Base-by-base conservation (phyloP, 352 stramenopile genomes). In the Aphanomyces euteiches region DNA sequence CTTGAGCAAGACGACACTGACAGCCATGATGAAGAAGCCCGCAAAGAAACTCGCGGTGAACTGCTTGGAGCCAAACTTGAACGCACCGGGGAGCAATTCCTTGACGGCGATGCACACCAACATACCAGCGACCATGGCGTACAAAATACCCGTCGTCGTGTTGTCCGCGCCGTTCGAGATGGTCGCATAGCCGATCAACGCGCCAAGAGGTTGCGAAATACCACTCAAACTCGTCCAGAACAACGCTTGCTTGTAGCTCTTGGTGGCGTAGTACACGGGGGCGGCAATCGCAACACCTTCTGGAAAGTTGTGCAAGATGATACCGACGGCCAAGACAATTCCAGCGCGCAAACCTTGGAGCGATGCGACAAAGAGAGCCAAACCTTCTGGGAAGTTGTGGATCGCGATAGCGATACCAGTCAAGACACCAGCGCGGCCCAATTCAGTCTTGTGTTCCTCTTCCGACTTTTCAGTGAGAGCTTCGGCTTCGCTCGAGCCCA, bases 261-360 rank as follows among this genome's bases (percentile, higher is more conserved):
- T 95, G 1, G 96, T 98, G 3, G 95, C 94, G 75, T 97, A 98
- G 78, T 98, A 99, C 12, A 99, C 90, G 0, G 96, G 96, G 7
- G 98, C 88, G 38, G 95, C 91, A 13, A 99, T 90, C 61, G 92
- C 97, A 10, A 98, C 74, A 17, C 96, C 96, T 69, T 99, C 96
- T 0, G 96, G 96, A 71, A 99, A 96, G 74, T 99, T 99, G 80
- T 99, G 96, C 38, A 99, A 84, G 8, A 92, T 96, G 73, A 99
- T 99, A 19, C 91, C 96, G 57, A 99, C 76, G 1, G 96, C 96
- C 7, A 99, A 80, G 48, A 96, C 85, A 38, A 90, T 77, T 47
- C 96, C 96, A 8, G 98, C 83, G 5, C 74, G 79, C 6, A 97
- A 87, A 73, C 97, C 92, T 19, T 89, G 76, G 0, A 99, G 76